Conservation (phyloP, 108 stramenopile species). For the Epithemia pelagica region DNA sequence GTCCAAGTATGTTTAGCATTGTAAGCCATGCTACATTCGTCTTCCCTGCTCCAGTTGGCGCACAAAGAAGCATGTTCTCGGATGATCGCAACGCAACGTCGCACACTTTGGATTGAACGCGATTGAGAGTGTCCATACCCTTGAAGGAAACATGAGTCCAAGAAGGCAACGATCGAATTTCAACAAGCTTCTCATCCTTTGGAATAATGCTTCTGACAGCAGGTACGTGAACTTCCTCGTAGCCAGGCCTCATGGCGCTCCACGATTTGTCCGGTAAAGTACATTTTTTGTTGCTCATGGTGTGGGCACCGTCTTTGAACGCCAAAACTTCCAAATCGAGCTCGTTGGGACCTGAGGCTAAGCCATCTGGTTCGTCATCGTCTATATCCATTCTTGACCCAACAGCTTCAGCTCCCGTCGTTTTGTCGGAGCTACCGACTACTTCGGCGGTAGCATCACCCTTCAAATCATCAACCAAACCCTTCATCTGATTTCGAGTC, state of each 20-base stretch:
- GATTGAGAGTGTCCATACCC: conserved; percentile 94
- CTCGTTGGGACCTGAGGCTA: conserved; percentile 34
- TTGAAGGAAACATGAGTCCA: conserved; percentile 94
- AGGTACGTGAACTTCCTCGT: conserved; percentile 99
- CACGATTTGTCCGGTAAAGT: conserved; percentile 88
- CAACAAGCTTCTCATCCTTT: conserved; percentile 67
- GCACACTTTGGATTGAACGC: conserved; percentile 92
- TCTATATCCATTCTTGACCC: conserved; percentile 29
- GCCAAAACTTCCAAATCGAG: conserved; percentile 89
- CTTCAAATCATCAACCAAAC: conserved; percentile 49
- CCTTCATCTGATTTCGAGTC: conserved; percentile 71
- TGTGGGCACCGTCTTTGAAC: conserved; percentile 86
- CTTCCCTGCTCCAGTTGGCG: conserved; percentile 99
- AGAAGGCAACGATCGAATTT: conserved; percentile 85
- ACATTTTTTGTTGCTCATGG: conserved; percentile 93
- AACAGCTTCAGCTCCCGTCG: conserved; percentile 62
- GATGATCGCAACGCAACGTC: conserved; percentile 79
- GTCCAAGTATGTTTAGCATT: conserved; percentile 93
- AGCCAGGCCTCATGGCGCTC: conserved; percentile 93
- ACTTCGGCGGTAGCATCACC: conserved; percentile 16
- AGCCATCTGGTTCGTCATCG: conserved; percentile 23
- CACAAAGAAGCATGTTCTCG: conserved; percentile 96
- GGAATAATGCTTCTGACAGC: conserved; percentile 78
- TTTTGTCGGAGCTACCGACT: conserved; percentile 28
- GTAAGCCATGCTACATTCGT: conserved; percentile 91